A percentile compares a stretch with the other conserved stretches of the same genome.
These are phyloP conservation scores for Tricholoma bakamatsutake DNA, from an alignment of 768 basidiomycete genomes.

Conservation along the genomic window DNA sequence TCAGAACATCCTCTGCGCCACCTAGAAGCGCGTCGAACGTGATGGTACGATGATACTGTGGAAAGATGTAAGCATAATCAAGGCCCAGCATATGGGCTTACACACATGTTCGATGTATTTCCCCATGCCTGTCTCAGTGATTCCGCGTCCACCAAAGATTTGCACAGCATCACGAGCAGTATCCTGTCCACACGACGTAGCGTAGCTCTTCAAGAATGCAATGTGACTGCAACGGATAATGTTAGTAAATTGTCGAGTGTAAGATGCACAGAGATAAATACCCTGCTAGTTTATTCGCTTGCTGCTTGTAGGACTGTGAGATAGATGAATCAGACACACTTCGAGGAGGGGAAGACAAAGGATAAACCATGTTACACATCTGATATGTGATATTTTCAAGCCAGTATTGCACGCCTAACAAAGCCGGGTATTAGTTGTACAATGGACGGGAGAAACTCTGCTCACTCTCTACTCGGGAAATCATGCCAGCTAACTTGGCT, in stretches of 20 bases:
- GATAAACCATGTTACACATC: slow-evolving; percentile 69
- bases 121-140: slow-evolving; percentile 83
- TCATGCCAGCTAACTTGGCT: slow-evolving; percentile 84
- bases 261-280: slow-evolving; percentile 17
- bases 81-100: slow-evolving; percentile 5
- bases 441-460: not conserved
- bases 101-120: slow-evolving; percentile 64
- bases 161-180: slow-evolving; percentile 53
- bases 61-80: not conserved
- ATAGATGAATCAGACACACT: not conserved
- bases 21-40: slow-evolving; percentile 69
- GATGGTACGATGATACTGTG: slow-evolving; percentile 59
- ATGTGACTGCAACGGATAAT: slow-evolving; percentile 42
- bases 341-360: not conserved
- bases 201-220: slow-evolving; percentile 66
- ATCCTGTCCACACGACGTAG: slow-evolving; percentile 56
- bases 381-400: slow-evolving; percentile 86
- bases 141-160: slow-evolving; percentile 83
- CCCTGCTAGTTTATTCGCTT: slow-evolving; percentile 74
- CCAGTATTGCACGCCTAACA: slow-evolving; percentile 52
- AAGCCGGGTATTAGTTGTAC: not conserved
- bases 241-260: not conserved
- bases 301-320: slow-evolving; percentile 61
- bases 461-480: slow-evolving; percentile 55
- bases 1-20: slow-evolving; percentile 62